Evolutionary conservation across 2,329 filamentous ascomycete species (phyloP).

Genomic region (Verticillium longisporum): DNA sequence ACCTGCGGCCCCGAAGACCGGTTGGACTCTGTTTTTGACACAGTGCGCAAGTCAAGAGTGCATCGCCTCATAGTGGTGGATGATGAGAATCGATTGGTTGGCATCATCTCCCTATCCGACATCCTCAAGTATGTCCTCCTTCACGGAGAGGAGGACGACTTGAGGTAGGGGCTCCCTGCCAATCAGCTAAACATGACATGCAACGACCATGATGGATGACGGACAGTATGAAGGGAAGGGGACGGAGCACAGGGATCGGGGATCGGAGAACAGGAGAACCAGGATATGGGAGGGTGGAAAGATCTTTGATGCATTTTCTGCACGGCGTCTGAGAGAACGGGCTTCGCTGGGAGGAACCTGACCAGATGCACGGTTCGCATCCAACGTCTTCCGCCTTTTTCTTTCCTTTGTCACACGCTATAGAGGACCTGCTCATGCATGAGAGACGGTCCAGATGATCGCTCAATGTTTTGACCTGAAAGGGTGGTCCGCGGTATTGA

Average conservation of each 20-base stretch:
- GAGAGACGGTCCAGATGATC: neutral
- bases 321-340: slow-evolving; percentile 21
- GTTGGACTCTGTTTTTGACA: slow-evolving; percentile 93
- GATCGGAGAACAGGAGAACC: neutral
- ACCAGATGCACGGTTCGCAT: slow-evolving; percentile 8
- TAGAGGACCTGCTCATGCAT: neutral
- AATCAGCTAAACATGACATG: neutral
- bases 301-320: slow-evolving; percentile 17
- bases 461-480: neutral
- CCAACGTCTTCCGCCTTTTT: slow-evolving; percentile 4
- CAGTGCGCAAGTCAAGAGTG: slow-evolving; percentile 88
- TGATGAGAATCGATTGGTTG: slow-evolving; percentile 77
- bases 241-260: too few species aligned
- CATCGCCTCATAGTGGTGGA: slow-evolving; percentile 92
- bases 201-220: neutral
- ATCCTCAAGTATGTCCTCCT: slow-evolving; percentile 93
- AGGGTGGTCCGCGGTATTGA: neutral
- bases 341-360: slow-evolving; percentile 9
- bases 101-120: slow-evolving; percentile 89
- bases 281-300: slow-evolving; percentile 10
- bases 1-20: slow-evolving; percentile 89
- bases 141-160: slow-evolving; percentile 58
- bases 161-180: neutral
- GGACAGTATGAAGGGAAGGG: neutral
- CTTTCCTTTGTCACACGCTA: slow-evolving; percentile 5